phyloP scores from a whole-genome alignment of 176 grass and related monocot species.

The Aegilops bicornis region DNA sequence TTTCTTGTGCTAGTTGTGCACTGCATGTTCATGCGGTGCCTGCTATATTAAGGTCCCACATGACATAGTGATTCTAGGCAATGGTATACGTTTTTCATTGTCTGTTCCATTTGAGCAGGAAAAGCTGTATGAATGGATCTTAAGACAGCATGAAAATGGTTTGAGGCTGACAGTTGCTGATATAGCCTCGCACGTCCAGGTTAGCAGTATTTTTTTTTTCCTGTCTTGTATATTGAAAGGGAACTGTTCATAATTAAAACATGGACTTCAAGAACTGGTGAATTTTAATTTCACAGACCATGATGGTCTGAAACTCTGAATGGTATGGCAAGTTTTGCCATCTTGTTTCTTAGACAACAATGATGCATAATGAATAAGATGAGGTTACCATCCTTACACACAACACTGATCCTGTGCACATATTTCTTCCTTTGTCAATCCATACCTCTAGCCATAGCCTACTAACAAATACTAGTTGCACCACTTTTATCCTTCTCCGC shows the following conservation, averaged over 20 bases:
- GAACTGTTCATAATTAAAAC: not conserved
- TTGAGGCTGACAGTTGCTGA: slow-evolving; percentile 54
- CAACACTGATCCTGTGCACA: not conserved
- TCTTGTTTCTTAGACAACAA: not conserved
- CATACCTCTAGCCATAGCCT: not conserved
- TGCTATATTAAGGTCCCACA: not conserved
- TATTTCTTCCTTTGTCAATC: not conserved
- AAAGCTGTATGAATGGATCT: slow-evolving; percentile 74
- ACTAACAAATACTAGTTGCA: not conserved
- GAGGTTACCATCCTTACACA: not conserved
- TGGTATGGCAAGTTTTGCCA: not conserved
- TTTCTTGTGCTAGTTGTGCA: not conserved
- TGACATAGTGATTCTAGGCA: not conserved
- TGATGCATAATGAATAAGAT: slow-evolving; percentile 1
- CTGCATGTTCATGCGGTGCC: not conserved
- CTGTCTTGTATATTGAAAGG: not conserved
- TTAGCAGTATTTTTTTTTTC: slow-evolving; percentile 9
- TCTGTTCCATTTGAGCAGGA: slow-evolving; percentile 44
- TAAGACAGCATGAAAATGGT: slow-evolving; percentile 57
- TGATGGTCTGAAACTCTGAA: not conserved
- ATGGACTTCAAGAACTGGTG: not conserved
- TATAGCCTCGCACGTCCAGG: slow-evolving; percentile 60
- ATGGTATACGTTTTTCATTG: not conserved
- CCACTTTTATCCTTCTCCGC: not conserved
- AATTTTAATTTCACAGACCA: not conserved